A percentile compares a stretch with the other conserved stretches of the same genome.
Conservation (phyloP, 352 stramenopile genomes). For the Thalassiosira livingstoniorum region DNA sequence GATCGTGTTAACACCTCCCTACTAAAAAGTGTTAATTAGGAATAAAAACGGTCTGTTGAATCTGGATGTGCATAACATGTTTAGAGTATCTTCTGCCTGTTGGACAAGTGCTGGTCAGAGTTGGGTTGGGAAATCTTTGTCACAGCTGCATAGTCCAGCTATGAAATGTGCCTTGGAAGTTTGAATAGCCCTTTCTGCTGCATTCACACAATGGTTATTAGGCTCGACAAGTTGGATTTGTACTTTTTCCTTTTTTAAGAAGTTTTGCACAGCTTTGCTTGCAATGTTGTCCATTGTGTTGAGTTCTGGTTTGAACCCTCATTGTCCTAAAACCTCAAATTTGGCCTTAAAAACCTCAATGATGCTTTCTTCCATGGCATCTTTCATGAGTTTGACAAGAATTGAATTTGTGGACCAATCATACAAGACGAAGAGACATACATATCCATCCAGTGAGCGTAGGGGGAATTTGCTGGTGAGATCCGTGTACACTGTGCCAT, state of each 20-base stretch:
- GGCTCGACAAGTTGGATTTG: conserved; percentile 48
- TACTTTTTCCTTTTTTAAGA: conserved; percentile 10
- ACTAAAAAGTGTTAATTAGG: too few relatives aligned
- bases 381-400: conserved; percentile 28
- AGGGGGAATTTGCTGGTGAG: conserved; percentile 32
- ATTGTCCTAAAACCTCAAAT: neutral
- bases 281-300: conserved; percentile 47
- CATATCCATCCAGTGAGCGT: conserved; percentile 30
- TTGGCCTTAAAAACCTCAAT: conserved; percentile 1
- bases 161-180: conserved; percentile 63
- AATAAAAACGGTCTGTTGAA: too few relatives aligned
- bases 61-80: conserved; percentile 15
- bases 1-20: conserved; percentile 12
- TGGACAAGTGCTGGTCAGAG: conserved; percentile 1
- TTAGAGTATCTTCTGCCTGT: conserved; percentile 5
- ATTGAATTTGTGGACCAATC: conserved; percentile 58
- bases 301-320: conserved; percentile 15
- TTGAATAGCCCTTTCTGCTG: conserved; percentile 46
- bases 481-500: conserved; percentile 43
- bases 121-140: conserved; percentile 26
- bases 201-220: conserved; percentile 40
- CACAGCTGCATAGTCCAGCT: neutral
- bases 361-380: neutral
- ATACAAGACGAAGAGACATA: conserved; percentile 54
- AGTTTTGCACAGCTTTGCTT: conserved; percentile 33